These are phyloP conservation scores for Ascochyta viciae-villosae DNA, from an alignment of 2,329 filamentous ascomycete genomes.

Conservation along the genomic window DNA sequence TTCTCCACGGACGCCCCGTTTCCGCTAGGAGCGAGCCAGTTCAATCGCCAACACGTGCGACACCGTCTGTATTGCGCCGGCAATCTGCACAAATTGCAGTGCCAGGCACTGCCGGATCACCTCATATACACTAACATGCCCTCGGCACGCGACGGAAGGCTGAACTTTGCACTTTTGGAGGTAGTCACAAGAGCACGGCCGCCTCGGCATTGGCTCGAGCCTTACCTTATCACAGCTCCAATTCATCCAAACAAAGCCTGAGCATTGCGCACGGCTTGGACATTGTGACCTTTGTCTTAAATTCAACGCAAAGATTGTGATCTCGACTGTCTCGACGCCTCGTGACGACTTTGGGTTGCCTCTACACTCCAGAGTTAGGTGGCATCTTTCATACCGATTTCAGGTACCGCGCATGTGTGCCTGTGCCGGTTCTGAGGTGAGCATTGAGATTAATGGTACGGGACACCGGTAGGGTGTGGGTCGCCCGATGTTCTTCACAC, in stretches of 20 bases:
- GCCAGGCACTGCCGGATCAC: not conserved
- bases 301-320: not conserved
- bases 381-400: not conserved
- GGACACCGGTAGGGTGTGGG: conserved; percentile 5
- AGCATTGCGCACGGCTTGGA: conserved; percentile 7
- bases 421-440: conserved; percentile 9
- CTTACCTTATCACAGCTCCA: conserved; percentile 14
- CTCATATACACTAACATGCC: not conserved
- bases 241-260: conserved; percentile 10
- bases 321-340: not conserved
- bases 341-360: not conserved
- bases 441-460: conserved; percentile 8
- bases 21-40: conserved; percentile 8
- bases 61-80: conserved; percentile 1
- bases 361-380: not conserved
- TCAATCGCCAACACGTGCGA: conserved; percentile 6
- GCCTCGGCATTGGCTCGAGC: conserved; percentile 12
- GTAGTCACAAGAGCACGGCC: conserved; percentile 1
- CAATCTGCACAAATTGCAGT: conserved; percentile 8
- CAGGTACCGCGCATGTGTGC: conserved; percentile 7
- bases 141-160: conserved; percentile 11
- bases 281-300: conserved; percentile 1
- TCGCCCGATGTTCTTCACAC: not conserved
- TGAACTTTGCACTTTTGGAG: conserved; percentile 11
- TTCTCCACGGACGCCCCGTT: conserved; percentile 15